Evolutionary conservation across 2,329 filamentous ascomycete genomes (phyloP).

Genomic region (Colletotrichum endophyticum): DNA sequence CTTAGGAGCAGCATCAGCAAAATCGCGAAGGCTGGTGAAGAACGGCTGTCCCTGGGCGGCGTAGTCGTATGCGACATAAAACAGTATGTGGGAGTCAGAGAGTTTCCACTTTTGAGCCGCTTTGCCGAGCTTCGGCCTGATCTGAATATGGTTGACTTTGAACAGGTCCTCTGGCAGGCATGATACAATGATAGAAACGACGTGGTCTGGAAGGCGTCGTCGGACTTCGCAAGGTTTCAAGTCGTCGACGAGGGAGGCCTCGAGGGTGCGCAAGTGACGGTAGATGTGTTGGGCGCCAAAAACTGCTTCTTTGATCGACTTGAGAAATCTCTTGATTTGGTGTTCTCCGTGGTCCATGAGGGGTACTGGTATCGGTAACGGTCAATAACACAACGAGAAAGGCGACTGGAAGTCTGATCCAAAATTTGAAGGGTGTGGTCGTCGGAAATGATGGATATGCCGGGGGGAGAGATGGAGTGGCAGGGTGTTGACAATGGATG

Average conservation of each 20-base stretch:
- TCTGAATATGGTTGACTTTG: background rate
- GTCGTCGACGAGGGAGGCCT: background rate
- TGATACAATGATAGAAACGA: background rate
- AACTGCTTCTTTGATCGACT: background rate
- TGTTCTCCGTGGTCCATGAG: background rate
- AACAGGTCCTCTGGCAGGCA: background rate
- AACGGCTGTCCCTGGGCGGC: background rate
- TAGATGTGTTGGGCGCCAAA: background rate
- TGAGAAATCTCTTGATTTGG: background rate
- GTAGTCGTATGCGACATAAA: background rate
- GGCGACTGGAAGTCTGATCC: no score
- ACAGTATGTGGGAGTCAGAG: background rate
- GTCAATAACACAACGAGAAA: no score
- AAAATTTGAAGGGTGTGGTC: no score
- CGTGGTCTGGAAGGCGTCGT: background rate
- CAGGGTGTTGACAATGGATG: background rate
- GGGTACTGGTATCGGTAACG: background rate
- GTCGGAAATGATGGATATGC: background rate
- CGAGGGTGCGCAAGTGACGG: background rate
- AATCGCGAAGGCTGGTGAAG: background rate
- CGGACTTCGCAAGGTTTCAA: background rate
- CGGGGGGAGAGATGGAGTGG: background rate
- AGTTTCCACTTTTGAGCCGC: background rate
- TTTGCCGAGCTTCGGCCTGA: background rate
- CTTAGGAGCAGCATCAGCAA: background rate